Percentiles rank a stretch among this genome's conserved stretches.
Conservation (phyloP, 2,329 filamentous ascomycete genomes). For the Fusarium tuaranense region DNA sequence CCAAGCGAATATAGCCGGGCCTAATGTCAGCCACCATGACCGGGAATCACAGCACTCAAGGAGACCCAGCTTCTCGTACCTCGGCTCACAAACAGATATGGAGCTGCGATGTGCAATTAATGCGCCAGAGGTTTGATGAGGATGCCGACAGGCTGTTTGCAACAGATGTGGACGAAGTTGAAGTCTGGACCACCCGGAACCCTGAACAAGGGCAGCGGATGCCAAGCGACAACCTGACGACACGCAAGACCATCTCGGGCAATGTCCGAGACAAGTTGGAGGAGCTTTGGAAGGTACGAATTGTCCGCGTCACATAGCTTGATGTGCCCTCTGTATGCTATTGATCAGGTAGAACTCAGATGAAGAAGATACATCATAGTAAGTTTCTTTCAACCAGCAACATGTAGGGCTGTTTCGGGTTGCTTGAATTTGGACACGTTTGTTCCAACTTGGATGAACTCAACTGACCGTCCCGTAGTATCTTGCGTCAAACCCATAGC, state of each 20-base stretch:
- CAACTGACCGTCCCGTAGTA: not conserved
- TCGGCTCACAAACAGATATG: not conserved
- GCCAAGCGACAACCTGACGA: not conserved
- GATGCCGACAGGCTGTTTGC: not conserved
- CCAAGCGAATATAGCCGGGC: too few relatives aligned
- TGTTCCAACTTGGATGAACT: not conserved
- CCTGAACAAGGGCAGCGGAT: too few relatives aligned
- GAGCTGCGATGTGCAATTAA: not conserved
- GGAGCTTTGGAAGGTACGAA: not conserved
- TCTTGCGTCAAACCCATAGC: not conserved
- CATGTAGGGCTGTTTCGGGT: too few relatives aligned
- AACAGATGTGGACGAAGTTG: not conserved
- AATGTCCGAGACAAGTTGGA: not conserved
- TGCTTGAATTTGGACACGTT: too few relatives aligned
- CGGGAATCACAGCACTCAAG: not conserved
- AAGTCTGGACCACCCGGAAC: not conserved
- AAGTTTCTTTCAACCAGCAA: not conserved
- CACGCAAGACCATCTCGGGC: not conserved
- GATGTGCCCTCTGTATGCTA: not conserved
- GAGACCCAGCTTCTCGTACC: not conserved
- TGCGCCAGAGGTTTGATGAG: not conserved
- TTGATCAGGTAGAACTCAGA: not conserved
- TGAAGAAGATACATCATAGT: not conserved
- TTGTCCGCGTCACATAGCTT: not conserved
- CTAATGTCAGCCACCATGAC: not conserved